Evolutionary conservation across 371 early-diverging fungal species (phyloP), one percentile per base, ranked within the genome.

Genomic region (Encephalitozoon hellem): DNA sequence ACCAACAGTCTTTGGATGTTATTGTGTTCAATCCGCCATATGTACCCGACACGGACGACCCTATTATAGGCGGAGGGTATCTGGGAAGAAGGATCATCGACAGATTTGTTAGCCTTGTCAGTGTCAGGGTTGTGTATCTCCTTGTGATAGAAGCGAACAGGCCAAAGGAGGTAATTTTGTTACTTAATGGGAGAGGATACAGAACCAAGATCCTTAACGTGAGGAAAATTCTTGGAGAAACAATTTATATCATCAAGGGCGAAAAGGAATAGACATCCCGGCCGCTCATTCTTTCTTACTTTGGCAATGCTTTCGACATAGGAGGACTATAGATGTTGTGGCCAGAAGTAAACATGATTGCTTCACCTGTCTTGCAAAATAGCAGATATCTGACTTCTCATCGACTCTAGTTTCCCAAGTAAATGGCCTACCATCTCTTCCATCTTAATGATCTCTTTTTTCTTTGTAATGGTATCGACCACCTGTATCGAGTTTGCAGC

Each of bases 21-120:
- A 79, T 92, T n/a, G 86, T 90, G 21, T 93, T 93, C 82, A 94
- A 94, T 81, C 93, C 94, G 6, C 94, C 94, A 0, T 94, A 94
- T 83, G 92, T 90, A 2, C 89, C 89, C 4, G 51, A 82, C 34
- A 66, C 84, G n/a, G 86, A 87, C 3, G 47, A 59, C 59, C 38
- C 72, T 4, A 55, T 74, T 6, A 49, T 77, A 25, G 94, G 94
- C 0, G 96, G 96, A 9, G 96, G 95, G 1, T 85, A 88, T 12
- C 88, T 90, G 72, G 96, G 96, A 9, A 86, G 95, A 39, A 89
- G 90, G 71, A 93, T 96, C 3, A 90, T 94, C 67, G 92, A 94
- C 84, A 77, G 81, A 63, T 82, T 92, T 54, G 79, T 95, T 21
- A 91, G 91, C 0, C 80, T 83, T 41, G 84, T 93, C n/a, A 78